A percentile compares a stretch with the other conserved stretches of the same genome.
Evolutionary conservation across 2,329 filamentous ascomycete genomes (phyloP).

Genomic region (Apiospora saccharicola): DNA sequence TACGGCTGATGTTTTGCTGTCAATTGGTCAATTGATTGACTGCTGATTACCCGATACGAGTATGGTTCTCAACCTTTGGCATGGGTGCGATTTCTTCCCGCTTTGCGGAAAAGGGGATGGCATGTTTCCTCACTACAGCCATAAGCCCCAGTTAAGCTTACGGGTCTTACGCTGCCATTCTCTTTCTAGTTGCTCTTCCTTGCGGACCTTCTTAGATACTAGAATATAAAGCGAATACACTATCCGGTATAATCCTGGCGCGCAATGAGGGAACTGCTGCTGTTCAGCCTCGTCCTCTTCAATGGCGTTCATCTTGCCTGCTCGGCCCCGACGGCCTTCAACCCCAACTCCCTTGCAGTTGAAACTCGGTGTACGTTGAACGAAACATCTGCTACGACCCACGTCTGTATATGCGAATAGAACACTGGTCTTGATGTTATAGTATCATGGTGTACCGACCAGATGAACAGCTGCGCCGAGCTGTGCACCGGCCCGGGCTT

Average conservation of each 20-base stretch:
- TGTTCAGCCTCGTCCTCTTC: not conserved
- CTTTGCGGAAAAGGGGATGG: not conserved
- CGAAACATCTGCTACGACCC: not conserved
- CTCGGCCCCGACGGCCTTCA: not conserved
- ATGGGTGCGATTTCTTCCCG: not conserved
- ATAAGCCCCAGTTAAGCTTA: not conserved
- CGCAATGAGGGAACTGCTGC: not conserved
- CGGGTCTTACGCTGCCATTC: not conserved
- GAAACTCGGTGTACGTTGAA: conserved; percentile 14
- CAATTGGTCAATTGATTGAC: not conserved
- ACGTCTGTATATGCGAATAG: not conserved
- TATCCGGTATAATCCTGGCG: not conserved
- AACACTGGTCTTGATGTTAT: not conserved
- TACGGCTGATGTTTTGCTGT: not conserved
- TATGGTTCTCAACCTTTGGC: not conserved
- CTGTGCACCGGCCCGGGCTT: not conserved
- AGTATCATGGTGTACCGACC: conserved; percentile 22
- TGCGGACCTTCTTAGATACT: not conserved
- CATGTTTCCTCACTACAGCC: not conserved
- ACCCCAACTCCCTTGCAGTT: conserved; percentile 3
- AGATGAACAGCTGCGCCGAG: conserved; percentile 21
- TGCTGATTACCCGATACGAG: not conserved
- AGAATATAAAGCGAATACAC: not conserved
- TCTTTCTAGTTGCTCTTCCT: not conserved
- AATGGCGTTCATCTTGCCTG: not conserved